These are phyloP conservation scores for Beauveria pseudobassiana DNA, from an alignment of 2,329 filamentous ascomycete species.

Conservation along the genomic window DNA sequence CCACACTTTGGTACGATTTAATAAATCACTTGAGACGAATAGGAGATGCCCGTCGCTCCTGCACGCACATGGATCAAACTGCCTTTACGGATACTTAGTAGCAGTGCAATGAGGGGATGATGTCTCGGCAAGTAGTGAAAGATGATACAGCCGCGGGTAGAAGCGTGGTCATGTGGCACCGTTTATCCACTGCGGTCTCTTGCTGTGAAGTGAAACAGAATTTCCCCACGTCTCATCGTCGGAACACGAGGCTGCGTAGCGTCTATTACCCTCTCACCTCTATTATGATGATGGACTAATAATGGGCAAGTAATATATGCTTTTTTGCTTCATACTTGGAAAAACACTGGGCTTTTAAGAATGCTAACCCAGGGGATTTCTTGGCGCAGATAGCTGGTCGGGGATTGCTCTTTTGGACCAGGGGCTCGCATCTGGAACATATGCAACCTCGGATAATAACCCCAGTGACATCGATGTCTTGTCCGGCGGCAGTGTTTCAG, in stretches of 20 bases:
- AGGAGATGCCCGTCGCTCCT: background rate
- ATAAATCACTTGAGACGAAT: background rate
- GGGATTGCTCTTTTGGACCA: background rate
- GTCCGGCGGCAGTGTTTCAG: background rate
- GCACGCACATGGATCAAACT: background rate
- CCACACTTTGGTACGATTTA: no score
- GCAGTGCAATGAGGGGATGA: background rate
- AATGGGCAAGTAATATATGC: no score
- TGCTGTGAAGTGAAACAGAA: background rate
- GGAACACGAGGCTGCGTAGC: background rate
- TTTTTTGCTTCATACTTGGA: background rate
- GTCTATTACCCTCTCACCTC: no score
- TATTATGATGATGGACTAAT: no score
- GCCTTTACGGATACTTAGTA: background rate
- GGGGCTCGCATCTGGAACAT: background rate
- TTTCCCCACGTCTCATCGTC: background rate
- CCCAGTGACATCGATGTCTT: slow-evolving; percentile 1
- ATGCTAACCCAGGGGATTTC: no score
- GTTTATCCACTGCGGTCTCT: background rate
- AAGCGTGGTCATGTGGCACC: slow-evolving; percentile 6
- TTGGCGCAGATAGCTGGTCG: background rate
- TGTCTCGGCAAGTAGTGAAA: slow-evolving; percentile 4
- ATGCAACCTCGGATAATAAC: background rate
- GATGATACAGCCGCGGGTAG: background rate
- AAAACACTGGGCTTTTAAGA: background rate